These are phyloP conservation scores for Circinella umbellata DNA, from an alignment of 371 early-diverging fungal genomes.

Conservation along the genomic window DNA sequence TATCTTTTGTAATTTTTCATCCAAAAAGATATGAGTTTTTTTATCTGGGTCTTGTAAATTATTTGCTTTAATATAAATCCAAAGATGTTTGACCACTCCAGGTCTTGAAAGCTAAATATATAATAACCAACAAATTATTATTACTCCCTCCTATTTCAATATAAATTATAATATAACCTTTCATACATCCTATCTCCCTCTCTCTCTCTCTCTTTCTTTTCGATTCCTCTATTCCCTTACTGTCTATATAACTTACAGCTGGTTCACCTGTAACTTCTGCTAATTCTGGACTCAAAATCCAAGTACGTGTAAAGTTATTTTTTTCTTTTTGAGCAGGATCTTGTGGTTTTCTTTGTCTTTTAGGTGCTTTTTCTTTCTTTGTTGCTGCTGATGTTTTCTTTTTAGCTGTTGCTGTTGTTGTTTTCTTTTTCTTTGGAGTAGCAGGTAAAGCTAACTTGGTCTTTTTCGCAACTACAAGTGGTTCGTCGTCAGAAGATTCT, in stretches of 20 bases:
- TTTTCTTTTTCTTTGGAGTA: conserved; percentile 5
- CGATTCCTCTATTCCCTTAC: too few species aligned
- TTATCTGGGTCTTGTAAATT: conserved; percentile 52
- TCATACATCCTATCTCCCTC: too few species aligned
- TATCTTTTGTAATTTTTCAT: conserved; percentile 36
- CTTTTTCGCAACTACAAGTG: not conserved
- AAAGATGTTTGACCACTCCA: conserved; percentile 48
- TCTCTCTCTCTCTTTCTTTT: too few species aligned
- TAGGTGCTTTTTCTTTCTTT: conserved; percentile 6
- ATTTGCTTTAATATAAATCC: conserved; percentile 54
- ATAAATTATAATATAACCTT: not conserved
- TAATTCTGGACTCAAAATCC: conserved; percentile 34
- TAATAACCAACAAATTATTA: not conserved
- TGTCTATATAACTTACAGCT: conserved; percentile 23
- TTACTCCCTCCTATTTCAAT: not conserved
- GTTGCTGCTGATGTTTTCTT: not conserved
- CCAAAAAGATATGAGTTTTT: conserved; percentile 42
- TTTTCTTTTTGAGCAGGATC: conserved; percentile 17
- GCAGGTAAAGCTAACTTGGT: not conserved
- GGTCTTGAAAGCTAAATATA: conserved; percentile 38
- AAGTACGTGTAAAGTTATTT: conserved; percentile 29
- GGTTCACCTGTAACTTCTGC: conserved; percentile 30
- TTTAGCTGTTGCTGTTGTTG: not conserved
- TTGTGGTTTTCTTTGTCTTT: conserved; percentile 14
- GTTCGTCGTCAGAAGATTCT: conserved; percentile 12